Evolutionary conservation across 2,329 filamentous ascomycete species (phyloP).

Genomic region (Lecanicillium sp.): DNA sequence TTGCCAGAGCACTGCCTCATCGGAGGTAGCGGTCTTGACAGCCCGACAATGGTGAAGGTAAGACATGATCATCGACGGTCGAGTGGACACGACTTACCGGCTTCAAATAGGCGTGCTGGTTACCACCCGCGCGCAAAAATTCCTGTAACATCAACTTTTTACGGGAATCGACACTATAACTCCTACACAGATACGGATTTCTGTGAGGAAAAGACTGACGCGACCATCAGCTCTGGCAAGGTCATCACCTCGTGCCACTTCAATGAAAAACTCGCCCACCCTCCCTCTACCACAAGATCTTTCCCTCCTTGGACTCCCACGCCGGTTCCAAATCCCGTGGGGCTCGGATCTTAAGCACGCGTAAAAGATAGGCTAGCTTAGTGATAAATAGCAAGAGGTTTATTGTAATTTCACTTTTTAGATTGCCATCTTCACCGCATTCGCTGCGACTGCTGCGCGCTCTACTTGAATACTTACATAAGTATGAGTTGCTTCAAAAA

Average conservation of each 20-base stretch:
- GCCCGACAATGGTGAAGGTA: slow-evolving; percentile 1
- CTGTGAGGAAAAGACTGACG: background rate
- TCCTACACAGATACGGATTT: background rate
- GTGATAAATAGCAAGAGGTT: too few relatives aligned
- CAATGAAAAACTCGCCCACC: slow-evolving; percentile 1
- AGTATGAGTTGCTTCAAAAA: too few relatives aligned
- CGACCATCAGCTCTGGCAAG: background rate
- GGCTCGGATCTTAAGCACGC: too few relatives aligned
- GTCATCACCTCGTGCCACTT: background rate
- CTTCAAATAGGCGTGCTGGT: slow-evolving; percentile 1
- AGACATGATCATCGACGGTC: background rate
- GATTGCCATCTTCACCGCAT: too few relatives aligned
- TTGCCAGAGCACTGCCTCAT: slow-evolving; percentile 1
- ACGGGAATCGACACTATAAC: slow-evolving; percentile 1
- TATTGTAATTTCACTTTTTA: too few relatives aligned
- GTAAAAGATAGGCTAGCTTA: too few relatives aligned
- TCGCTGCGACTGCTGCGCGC: too few relatives aligned
- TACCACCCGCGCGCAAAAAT: background rate
- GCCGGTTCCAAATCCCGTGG: slow-evolving; percentile 1
- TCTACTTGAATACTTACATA: too few relatives aligned
- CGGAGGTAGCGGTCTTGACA: background rate
- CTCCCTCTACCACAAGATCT: background rate
- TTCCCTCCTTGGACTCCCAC: slow-evolving; percentile 3
- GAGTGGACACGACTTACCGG: too few relatives aligned
- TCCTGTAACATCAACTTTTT: background rate